Evolutionary conservation across 2,329 filamentous ascomycete genomes (phyloP).

Genomic region (Diaporthe ilicicola): DNA sequence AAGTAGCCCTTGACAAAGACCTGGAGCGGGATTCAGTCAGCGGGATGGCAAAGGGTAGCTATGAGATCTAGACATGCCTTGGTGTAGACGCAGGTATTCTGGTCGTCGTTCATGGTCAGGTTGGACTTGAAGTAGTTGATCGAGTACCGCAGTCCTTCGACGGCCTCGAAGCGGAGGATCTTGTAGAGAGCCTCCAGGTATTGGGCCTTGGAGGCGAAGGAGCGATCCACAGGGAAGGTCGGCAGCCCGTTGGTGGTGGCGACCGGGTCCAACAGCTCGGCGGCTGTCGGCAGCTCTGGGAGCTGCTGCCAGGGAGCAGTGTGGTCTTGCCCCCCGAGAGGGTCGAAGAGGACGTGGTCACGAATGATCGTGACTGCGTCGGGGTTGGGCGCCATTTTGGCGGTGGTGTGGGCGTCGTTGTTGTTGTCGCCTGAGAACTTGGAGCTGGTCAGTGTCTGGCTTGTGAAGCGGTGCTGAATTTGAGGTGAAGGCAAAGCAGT

Average conservation of each 20-base stretch:
- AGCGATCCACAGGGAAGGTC: conserved; percentile 61
- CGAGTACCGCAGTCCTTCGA: conserved; percentile 74
- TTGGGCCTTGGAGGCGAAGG: conserved; percentile 67
- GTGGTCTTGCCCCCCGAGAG: neutral
- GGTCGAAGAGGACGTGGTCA: conserved; percentile 16
- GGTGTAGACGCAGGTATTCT: conserved; percentile 72
- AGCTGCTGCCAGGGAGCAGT: conserved; percentile 38
- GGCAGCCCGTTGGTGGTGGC: conserved; percentile 46
- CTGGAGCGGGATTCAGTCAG: conserved; percentile 47
- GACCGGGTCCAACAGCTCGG: conserved; percentile 57
- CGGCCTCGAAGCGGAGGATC: conserved; percentile 77
- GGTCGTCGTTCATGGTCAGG: conserved; percentile 65
- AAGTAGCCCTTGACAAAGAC: conserved; percentile 73
- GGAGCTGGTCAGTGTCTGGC: neutral
- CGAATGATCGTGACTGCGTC: conserved; percentile 18
- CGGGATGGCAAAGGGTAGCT: neutral
- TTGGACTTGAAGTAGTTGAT: conserved; percentile 63
- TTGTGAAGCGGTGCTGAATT: neutral
- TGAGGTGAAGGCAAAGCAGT: neutral
- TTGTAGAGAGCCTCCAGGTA: conserved; percentile 81
- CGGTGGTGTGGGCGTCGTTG: neutral
- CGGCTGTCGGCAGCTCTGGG: conserved; percentile 63
- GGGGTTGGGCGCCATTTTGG: conserved; percentile 2
- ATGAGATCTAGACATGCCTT: conserved; percentile 60
- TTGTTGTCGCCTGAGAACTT: neutral